These are phyloP conservation scores for Coix lacrymajobi DNA, from an alignment of 176 grass and related monocot species.

Conservation along the genomic window DNA sequence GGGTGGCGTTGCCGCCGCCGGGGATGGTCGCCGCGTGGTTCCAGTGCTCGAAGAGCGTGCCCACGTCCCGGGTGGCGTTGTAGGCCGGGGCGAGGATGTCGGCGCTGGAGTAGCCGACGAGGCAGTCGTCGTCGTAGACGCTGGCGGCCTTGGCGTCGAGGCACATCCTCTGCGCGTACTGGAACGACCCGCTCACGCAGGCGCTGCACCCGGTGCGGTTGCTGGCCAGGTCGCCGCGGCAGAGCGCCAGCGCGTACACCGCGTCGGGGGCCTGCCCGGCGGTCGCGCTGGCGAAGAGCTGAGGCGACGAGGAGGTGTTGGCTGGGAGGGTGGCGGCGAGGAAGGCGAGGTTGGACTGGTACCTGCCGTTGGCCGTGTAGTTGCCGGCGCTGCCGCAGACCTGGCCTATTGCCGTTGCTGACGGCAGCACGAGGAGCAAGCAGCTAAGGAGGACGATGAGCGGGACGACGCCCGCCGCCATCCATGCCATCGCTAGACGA, in stretches of 20 bases:
- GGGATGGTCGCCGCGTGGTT: neutral
- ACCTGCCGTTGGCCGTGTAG: constrained; percentile 3
- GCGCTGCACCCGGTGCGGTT: constrained; percentile 1
- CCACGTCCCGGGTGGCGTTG: neutral
- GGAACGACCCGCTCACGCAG: neutral
- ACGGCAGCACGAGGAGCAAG: neutral
- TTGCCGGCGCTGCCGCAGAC: neutral
- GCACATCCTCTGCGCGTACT: neutral
- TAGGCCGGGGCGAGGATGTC: neutral
- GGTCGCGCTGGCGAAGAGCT: constrained; percentile 20
- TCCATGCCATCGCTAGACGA: no score
- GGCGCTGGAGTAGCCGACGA: neutral
- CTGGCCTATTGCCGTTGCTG: neutral
- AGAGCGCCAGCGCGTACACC: constrained; percentile 34
- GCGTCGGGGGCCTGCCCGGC: neutral
- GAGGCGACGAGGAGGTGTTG: neutral
- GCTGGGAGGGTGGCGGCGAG: neutral
- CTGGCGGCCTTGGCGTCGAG: neutral
- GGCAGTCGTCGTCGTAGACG: constrained; percentile 14
- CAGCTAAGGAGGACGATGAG: neutral
- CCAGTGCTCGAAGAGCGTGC: neutral
- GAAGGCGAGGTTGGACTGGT: neutral
- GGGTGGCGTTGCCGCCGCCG: neutral
- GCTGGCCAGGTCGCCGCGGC: constrained; percentile 21
- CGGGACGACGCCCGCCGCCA: neutral